Conservation (phyloP, 2,329 filamentous ascomycete species). For the Diaporthe nobilis region DNA sequence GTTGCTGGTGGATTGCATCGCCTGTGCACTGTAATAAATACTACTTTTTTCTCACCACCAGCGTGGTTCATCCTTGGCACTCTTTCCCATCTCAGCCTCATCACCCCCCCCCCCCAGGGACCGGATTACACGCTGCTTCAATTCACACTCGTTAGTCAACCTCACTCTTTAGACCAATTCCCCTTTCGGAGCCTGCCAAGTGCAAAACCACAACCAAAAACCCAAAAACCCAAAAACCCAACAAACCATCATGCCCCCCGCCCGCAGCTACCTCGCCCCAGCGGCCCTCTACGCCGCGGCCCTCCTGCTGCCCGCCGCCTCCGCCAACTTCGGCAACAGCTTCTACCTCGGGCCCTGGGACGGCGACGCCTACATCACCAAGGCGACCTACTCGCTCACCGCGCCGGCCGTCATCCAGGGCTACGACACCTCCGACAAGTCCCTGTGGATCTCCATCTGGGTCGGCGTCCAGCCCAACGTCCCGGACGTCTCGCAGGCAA, state of each 20-base stretch:
- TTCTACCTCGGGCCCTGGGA: conserved; percentile 40
- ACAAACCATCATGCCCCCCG: conserved; percentile 1
- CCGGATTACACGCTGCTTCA: neutral
- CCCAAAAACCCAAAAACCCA: neutral
- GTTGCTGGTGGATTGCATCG: neutral
- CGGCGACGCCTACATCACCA: conserved; percentile 36
- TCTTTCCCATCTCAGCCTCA: neutral
- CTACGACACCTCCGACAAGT: conserved; percentile 28
- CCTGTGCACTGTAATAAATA: neutral
- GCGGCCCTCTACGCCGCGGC: conserved; percentile 5
- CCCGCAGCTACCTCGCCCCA: conserved; percentile 1
- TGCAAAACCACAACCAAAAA: neutral
- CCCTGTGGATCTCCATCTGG: conserved; percentile 37
- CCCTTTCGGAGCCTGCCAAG: neutral
- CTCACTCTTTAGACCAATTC: neutral
- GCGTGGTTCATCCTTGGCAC: neutral
- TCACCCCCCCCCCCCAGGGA: neutral
- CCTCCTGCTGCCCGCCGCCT: neutral
- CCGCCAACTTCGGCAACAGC: conserved; percentile 37
- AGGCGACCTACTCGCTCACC: conserved; percentile 39
- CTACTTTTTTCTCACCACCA: neutral
- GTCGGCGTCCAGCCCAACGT: conserved; percentile 37
- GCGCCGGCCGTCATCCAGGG: conserved; percentile 23
- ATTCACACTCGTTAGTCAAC: neutral
- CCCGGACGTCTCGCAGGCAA: conserved; percentile 36